Conservation (phyloP, 257 asterid species). For the Rhazya stricta region DNA sequence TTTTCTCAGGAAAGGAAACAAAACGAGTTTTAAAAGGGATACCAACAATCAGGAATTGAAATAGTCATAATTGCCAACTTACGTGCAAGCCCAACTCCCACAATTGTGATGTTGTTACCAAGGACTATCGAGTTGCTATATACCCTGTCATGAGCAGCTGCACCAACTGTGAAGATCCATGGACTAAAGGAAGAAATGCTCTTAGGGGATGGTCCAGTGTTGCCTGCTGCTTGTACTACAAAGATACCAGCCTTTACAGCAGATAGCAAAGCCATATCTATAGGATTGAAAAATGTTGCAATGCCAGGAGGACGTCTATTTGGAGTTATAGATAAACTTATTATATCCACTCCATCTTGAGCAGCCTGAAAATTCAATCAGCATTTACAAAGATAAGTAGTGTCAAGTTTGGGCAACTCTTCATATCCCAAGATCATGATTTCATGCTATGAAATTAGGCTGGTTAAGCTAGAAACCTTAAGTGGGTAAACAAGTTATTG, state of each 20-base stretch:
- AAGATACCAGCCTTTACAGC: slow-evolving; percentile 82
- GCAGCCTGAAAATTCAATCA: slow-evolving; percentile 66
- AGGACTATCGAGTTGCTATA: slow-evolving; percentile 78
- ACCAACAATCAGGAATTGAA: not conserved
- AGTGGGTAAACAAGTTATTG: not conserved
- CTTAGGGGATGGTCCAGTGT: slow-evolving; percentile 95
- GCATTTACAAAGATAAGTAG: not conserved
- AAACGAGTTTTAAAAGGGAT: not conserved
- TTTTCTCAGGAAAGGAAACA: not conserved
- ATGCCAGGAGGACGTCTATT: slow-evolving; percentile 97
- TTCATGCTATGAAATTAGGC: not conserved
- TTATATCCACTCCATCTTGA: slow-evolving; percentile 87
- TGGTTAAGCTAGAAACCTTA: not conserved
- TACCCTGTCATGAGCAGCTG: slow-evolving; percentile 84
- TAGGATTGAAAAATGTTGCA: slow-evolving; percentile 95
- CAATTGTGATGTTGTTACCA: slow-evolving; percentile 75
- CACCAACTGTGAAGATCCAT: slow-evolving; percentile 95
- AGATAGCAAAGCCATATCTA: slow-evolving; percentile 94
- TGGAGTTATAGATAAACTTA: slow-evolving; percentile 94
- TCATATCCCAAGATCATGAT: not conserved
- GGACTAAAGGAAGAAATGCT: slow-evolving; percentile 93
- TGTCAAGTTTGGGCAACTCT: not conserved
- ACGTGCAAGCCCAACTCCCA: slow-evolving; percentile 99
- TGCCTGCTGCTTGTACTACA: slow-evolving; percentile 97
- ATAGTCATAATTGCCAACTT: slow-evolving; percentile 30